These are phyloP conservation scores for Nymphaea colorata DNA, from an alignment of 164 flowering plant species.

Conservation along the genomic window DNA sequence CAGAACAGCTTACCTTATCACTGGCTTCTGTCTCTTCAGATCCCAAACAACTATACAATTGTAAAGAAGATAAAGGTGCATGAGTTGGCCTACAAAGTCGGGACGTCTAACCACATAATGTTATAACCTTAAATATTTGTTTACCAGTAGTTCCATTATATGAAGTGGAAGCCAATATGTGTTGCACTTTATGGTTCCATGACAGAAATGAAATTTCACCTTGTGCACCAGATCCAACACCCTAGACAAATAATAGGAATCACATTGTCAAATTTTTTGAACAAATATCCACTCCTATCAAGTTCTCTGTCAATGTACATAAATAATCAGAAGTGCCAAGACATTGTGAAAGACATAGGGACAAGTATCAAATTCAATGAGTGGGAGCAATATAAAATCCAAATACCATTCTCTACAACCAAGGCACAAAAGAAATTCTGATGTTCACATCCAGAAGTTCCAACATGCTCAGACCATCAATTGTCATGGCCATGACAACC, in stretches of 20 bases:
- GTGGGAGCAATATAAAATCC: not conserved
- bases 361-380: not conserved
- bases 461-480: not conserved
- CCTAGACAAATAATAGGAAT: slow-evolving; percentile 26
- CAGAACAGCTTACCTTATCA: slow-evolving; percentile 40
- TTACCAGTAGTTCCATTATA: slow-evolving; percentile 85
- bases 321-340: no score
- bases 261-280: not conserved
- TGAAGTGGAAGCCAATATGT: slow-evolving; percentile 86
- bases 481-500: not conserved
- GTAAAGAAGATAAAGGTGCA: not conserved
- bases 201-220: slow-evolving; percentile 90
- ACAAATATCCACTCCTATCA: no score
- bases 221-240: slow-evolving; percentile 78
- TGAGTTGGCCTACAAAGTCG: not conserved
- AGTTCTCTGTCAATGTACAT: no score
- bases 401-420: not conserved
- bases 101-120: not conserved
- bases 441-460: not conserved
- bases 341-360: no score
- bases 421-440: not conserved
- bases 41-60: slow-evolving; percentile 83
- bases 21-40: slow-evolving; percentile 88
- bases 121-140: slow-evolving; percentile 4
- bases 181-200: slow-evolving; percentile 90